Conservation (phyloP, 257 asterid genomes). For the Nicotiana knightiana region DNA sequence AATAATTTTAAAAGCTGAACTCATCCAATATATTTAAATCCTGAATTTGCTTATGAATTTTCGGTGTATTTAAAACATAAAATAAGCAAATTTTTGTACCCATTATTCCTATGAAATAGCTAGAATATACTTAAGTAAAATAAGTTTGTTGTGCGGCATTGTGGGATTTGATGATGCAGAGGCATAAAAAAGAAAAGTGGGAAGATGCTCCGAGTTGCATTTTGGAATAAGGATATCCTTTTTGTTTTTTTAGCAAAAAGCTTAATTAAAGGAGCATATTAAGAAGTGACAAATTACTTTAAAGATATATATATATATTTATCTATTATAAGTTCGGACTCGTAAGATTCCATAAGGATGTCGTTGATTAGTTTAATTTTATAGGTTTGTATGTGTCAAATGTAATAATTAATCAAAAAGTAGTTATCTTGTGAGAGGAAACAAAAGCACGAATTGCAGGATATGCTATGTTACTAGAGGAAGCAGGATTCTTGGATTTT, state of each 20-base stretch:
- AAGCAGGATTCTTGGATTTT: slow-evolving; percentile 49
- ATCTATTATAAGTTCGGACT: slow-evolving; percentile 18
- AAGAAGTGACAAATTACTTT: slow-evolving; percentile 9
- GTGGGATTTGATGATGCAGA: slow-evolving; percentile 13
- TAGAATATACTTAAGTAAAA: background rate
- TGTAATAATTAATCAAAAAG: slow-evolving; percentile 17
- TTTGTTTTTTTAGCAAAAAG: slow-evolving; percentile 23
- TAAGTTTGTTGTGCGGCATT: background rate
- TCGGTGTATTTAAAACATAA: background rate
- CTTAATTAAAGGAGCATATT: slow-evolving; percentile 1
- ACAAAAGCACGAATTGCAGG: slow-evolving; percentile 22
- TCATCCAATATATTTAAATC: too few relatives aligned
- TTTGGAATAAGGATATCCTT: slow-evolving; percentile 33
- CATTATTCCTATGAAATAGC: background rate
- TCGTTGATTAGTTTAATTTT: slow-evolving; percentile 11
- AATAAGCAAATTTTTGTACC: background rate
- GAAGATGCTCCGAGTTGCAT: slow-evolving; percentile 50
- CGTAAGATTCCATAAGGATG: slow-evolving; percentile 42
- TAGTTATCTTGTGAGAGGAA: slow-evolving; percentile 11
- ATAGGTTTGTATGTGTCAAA: background rate
- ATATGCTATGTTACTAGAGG: slow-evolving; percentile 26
- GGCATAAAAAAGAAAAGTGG: slow-evolving; percentile 19
- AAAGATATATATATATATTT: background rate
- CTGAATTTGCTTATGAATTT: too few relatives aligned
- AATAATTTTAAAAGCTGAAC: too few relatives aligned